Evolutionary conservation across 2,329 filamentous ascomycete species (phyloP), one percentile per base, ranked within the genome.

Genomic region (Cladosporium sp.): DNA sequence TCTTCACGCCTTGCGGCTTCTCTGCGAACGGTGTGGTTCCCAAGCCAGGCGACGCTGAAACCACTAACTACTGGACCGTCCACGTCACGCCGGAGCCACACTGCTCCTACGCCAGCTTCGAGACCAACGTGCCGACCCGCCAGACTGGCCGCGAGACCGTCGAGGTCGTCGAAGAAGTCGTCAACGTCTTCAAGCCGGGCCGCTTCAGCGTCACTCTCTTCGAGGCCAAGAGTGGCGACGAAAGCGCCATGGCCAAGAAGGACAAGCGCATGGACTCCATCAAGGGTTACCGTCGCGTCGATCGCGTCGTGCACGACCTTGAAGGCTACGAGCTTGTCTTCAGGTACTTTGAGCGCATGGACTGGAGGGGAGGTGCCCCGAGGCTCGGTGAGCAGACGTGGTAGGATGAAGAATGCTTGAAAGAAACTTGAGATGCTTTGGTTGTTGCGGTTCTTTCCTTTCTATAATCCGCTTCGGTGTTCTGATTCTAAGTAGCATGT

Each of bases 321-420:
- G 92, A 99, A 65, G 93, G 95, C 47, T 99, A 99, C 66, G 91
- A 97, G 68, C 78, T 99, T 32, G 86, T 99, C 40, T 99, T 99
- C 74, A 83, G 92, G 53, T 96, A 95, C 77, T 99, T 95, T 66
- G 91, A 97, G 75, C 83, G 89, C 53, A 83, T 95, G 59, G 92
- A 87, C 62, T 97, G 81, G 80, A 79, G 79, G 68, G 82, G 82
- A 48, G 81, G 81, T 56, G 78, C 78, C 58, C 82, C 82, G 41
- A 73, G 82, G 61, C 68, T 85, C 64, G 82, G 82, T 30, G 82
- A 85, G 69, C 58, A 52, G 32, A 36, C 30, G n/a, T 52, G 50
- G 43, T 52, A 48, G 43, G 20, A 38, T 13, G 9, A 17, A 27
- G 22, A 27, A 27, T 27, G 22, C 22, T 27, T 4, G 9, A 27